phyloP scores from a whole-genome alignment of 2,329 filamentous ascomycete genomes.

The Trichophyton schoenleinii region DNA sequence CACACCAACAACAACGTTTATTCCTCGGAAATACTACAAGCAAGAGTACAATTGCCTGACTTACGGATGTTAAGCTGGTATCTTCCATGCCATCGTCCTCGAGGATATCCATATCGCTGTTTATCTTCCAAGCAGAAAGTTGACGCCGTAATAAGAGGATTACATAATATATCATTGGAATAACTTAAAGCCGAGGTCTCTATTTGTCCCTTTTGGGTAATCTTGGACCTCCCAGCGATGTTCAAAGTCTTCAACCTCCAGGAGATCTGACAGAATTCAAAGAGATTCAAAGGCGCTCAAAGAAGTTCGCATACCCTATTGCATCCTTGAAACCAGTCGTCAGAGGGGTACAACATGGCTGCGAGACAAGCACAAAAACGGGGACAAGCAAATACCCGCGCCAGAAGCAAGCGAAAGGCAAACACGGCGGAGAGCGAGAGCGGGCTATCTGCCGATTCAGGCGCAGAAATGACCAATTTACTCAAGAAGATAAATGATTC shows the following conservation, averaged over 20 bases:
- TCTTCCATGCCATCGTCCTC: too few relatives aligned
- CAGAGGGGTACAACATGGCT: constrained; percentile 3
- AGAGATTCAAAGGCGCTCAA: background rate
- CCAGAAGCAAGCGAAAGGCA: background rate
- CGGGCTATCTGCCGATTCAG: constrained; percentile 2
- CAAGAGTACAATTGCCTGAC: too few relatives aligned
- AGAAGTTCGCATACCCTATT: background rate
- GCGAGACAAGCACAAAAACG: background rate
- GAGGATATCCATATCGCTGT: background rate
- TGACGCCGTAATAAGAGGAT: background rate
- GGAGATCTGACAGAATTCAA: background rate
- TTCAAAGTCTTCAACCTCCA: background rate
- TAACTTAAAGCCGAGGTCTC: background rate
- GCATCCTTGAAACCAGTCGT: background rate
- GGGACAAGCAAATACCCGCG: background rate
- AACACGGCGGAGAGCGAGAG: background rate
- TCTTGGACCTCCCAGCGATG: too few relatives aligned
- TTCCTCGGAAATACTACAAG: too few relatives aligned
- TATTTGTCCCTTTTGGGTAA: background rate
- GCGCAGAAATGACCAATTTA: constrained; percentile 6
- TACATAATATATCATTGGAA: background rate
- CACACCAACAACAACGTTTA: background rate
- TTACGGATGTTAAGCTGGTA: too few relatives aligned
- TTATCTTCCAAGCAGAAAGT: background rate
- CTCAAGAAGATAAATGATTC: constrained; percentile 12